Evolutionary conservation across 2,329 filamentous ascomycete genomes (phyloP).

Genomic region (Cercospora sp.): DNA sequence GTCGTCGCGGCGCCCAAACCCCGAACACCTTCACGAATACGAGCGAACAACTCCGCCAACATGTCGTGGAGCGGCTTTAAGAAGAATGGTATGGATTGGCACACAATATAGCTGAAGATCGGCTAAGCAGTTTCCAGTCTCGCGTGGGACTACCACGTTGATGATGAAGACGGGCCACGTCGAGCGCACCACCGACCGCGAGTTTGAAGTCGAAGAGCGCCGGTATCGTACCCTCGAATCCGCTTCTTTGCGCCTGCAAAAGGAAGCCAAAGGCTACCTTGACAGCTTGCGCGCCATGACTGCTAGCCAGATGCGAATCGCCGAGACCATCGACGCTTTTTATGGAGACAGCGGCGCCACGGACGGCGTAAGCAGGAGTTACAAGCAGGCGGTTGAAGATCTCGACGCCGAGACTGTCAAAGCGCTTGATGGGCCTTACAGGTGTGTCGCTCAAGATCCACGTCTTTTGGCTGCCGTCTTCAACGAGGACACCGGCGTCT

Average conservation of each 20-base stretch:
- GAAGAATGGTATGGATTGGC: constrained; percentile 34
- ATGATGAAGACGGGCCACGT: constrained; percentile 99
- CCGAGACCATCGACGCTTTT: constrained; percentile 98
- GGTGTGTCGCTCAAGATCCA: constrained; percentile 50
- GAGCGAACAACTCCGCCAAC: constrained; percentile 35
- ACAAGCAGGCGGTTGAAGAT: constrained; percentile 98
- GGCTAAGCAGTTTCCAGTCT: constrained; percentile 87
- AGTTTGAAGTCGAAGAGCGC: constrained; percentile 91
- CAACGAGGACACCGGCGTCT: constrained; percentile 25
- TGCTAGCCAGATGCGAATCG: constrained; percentile 97
- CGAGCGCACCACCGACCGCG: constrained; percentile 96
- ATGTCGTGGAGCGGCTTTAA: constrained; percentile 62
- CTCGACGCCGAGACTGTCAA: constrained; percentile 98
- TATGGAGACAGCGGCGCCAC: constrained; percentile 94
- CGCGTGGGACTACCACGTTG: constrained; percentile 97
- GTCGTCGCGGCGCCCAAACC: neutral
- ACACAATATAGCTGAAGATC: neutral
- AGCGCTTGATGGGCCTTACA: constrained; percentile 92
- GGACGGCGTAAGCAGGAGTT: constrained; percentile 92
- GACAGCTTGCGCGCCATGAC: constrained; percentile 98
- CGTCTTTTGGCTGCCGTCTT: constrained; percentile 17
- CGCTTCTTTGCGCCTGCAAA: constrained; percentile 86
- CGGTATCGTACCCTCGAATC: constrained; percentile 98
- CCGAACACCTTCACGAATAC: neutral
- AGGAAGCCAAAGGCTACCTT: constrained; percentile 96